Base-by-base conservation (phyloP, 163 green algal species). In the Scenedesmus sp. region DNA sequence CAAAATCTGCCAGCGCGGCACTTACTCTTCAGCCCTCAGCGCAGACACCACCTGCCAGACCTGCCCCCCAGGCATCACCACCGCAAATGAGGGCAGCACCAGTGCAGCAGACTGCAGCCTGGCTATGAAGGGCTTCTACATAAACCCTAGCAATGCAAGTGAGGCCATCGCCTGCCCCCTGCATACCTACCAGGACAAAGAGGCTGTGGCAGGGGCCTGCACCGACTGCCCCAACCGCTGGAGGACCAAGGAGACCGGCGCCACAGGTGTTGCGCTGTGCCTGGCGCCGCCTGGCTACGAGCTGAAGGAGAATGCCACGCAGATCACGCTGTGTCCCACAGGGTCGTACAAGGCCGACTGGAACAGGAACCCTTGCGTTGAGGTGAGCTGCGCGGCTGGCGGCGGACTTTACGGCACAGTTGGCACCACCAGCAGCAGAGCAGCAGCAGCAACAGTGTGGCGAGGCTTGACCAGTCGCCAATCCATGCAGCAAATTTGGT, bases 321-420 rank as follows among this genome's bases (percentile, higher is more conserved):
- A 77, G n/a, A 89, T 89, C 60, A 89, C 57, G 8, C 60, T 67
- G 84, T 89, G 84, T 57, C 18, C 26, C 2, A 26, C 82, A n/a
- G 84, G 84, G 4, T 89, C 20, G 2, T 89, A 81, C 84, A 89
- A 89, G 59, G 59, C 57, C 12, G 84, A 89, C 60, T 89, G 84
- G 84, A 89, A 89, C 59, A 77, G 84, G 60, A 79, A 79, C 57
- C 26, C 26, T 9, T 89, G 84, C 84, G 59, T 8, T 4, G 12
- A 18, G 83, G 83, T 88, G 83, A 88, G 83, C 7, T 52, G 76
- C 8, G 59, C 59, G 8, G 59, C 59, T 66, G 10, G 34, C 34
- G 34, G 34, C 34, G 34, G 34, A 46, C 34, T 46, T 46, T 46
- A 46, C 34, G 34, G 34, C 34, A 46, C 59, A 66, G 59, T 10